Evolutionary conservation across 345 rosid genomes (phyloP).

Genomic region (Citrus cavaleriei): DNA sequence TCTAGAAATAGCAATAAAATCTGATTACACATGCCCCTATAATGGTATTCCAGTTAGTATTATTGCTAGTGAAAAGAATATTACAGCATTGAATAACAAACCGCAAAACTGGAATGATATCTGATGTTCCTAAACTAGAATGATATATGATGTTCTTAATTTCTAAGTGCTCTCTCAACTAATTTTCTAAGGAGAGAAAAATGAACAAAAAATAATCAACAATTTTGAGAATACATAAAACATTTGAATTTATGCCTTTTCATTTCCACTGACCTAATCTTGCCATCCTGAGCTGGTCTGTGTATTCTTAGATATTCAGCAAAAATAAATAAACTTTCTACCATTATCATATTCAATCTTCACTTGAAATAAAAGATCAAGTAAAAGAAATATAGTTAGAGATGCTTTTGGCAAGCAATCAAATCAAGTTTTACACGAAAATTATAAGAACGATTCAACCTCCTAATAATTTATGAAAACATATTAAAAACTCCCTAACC

Average conservation of each 20-base stretch:
- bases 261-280: constrained; percentile 74
- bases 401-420: too few relatives aligned
- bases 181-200: not conserved
- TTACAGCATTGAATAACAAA: not conserved
- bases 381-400: too few relatives aligned
- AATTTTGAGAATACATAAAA: not conserved
- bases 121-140: not conserved
- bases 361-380: too few relatives aligned
- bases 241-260: constrained; percentile 49
- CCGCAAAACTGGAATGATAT: not conserved
- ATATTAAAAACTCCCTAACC: too few relatives aligned
- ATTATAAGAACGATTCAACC: too few relatives aligned
- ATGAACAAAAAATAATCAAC: not conserved
- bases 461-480: too few relatives aligned
- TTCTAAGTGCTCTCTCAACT: not conserved
- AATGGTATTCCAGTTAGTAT: not conserved
- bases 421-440: too few relatives aligned
- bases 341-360: too few relatives aligned
- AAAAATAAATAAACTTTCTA: too few relatives aligned
- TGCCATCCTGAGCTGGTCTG: constrained; percentile 82
- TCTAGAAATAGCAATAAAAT: not conserved
- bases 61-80: not conserved
- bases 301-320: too few relatives aligned
- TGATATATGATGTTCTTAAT: not conserved
- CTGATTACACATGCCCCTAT: not conserved